Evolutionary conservation across 495 filamentous ascomycete species (phyloP), one percentile per base, ranked within the genome.

Genomic region (Elaphomyces granulatus): DNA sequence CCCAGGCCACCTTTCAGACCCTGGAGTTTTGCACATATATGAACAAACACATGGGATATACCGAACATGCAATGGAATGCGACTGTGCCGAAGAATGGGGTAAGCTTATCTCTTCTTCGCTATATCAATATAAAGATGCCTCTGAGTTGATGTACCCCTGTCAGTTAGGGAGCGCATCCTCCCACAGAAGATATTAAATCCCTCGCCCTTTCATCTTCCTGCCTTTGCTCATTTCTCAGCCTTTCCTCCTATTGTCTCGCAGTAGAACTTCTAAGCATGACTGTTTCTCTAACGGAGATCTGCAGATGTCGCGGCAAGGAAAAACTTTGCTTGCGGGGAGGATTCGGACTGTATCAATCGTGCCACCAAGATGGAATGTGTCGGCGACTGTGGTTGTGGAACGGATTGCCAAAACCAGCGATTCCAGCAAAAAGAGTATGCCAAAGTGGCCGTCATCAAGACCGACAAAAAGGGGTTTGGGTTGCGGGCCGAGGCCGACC

Each of bases 341-440:
- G 86, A 96, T 60, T 95, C 90, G 14, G 90, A 96, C 58, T 99
- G 90, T 58, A 99, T 99, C 64, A 99, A 99, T 56, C 84, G 92
- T 54, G 80, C 83, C 39, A 96, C 90, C 21, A 94, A 94, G 53
- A 94, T 99, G 68, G 90, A 99, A 59, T 99, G 90, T 55, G 71
- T 83, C 15, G 76, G 78, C 32, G 73, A 75, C 44, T 94, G 87
- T 60, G 78, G 81, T 47, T 99, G 90, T 62, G 88, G 87, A 31
- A 55, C 70, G 20, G 77, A 74, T 32, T 99, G 90, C 55, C 83
- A 88, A 53, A 99, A 99, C 53, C 86, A 94, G 51, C 81, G 90
- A 37, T 96, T 99, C 49, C 87, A 93, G 59, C 82, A 74, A 45
- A 81, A 77, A 56, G 74, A 94, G 50, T 99, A 87, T 53, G 87